Evolutionary conservation across 2,329 filamentous ascomycete species (phyloP).

Genomic region (Fusarium nematophilum): DNA sequence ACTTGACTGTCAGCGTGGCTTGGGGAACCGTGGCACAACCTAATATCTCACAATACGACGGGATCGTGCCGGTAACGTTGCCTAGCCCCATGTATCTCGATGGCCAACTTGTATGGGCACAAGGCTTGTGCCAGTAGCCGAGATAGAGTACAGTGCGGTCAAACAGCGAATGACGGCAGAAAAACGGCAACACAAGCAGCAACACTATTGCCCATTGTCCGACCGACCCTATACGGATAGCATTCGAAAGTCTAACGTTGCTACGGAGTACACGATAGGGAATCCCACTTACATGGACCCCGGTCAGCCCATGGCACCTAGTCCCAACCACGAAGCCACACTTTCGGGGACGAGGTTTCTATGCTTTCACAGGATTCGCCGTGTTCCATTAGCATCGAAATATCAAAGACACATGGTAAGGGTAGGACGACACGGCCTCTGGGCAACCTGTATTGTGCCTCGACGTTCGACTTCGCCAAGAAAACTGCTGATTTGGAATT

Average conservation of each 20-base stretch:
- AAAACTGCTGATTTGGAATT: too few species aligned
- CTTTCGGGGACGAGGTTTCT: constrained; percentile 4
- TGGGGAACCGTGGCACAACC: constrained; percentile 19
- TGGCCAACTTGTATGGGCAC: constrained; percentile 9
- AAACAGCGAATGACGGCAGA: constrained; percentile 18
- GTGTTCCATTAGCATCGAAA: not conserved
- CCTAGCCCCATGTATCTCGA: constrained; percentile 14
- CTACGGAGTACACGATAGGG: not conserved
- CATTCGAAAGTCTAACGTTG: not conserved
- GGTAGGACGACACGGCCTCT: not conserved
- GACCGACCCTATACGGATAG: constrained; percentile 1
- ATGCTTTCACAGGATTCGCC: constrained; percentile 9
- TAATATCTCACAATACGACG: constrained; percentile 22
- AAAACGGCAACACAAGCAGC: constrained; percentile 2
- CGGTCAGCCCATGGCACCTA: constrained; percentile 28
- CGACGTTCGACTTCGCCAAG: too few species aligned
- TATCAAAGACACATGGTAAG: not conserved
- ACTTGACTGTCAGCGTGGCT: constrained; percentile 24
- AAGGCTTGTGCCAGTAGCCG: constrained; percentile 25
- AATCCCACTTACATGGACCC: constrained; percentile 32
- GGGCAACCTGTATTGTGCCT: too few species aligned
- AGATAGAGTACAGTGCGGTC: constrained; percentile 17
- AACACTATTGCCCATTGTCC: not conserved
- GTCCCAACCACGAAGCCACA: constrained; percentile 9
- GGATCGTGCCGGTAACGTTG: constrained; percentile 25